Evolutionary conservation across 2,329 filamentous ascomycete species (phyloP), one percentile per base, ranked within the genome.

Genomic region (Fusarium penzigii): DNA sequence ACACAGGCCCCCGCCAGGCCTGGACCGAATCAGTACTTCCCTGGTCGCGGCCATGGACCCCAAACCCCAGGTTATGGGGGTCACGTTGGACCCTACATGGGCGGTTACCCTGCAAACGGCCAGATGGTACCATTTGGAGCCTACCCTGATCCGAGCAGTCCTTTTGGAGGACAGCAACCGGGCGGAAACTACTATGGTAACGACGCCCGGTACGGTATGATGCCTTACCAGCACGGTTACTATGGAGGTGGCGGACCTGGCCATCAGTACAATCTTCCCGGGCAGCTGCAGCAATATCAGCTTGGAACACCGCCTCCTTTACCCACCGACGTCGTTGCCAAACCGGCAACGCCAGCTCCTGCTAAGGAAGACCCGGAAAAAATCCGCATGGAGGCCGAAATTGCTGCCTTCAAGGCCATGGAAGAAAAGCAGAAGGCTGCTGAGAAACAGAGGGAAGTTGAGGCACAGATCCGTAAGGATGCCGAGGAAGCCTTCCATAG

Each of bases 351-450:
- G 6, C 73, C 74, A 51, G 70, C 71, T 13, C 67, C 68, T 12
- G 65, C 63, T 5, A 65, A 65, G 29, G 81, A 65, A 14, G 82
- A 87, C 48, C 77, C 80, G 2, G 81, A 87, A 50, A 84, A 84
- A 62, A 74, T 87, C 56, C 75, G 75, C n/a, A 78, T 87, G 51
- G 79, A 86, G 55, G 78, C 82, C 56, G 79, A 87, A 60, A 70
- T 89, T 14, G 75, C 78, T 12, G 70, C 72, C 10, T 74, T 82
- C 41, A 76, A 82, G 55, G 72, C 69, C 5, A 75, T 75, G 29
- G 70, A 78, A 51, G 76, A 75, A 29, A 72, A 70, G 56, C 73
- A 72, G 53, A 78, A 77, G 47, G 76, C 75, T 11, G 74, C 72
- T 10, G 74, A 77, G 34, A 75, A 70, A 61, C 72, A 75, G 50